Percentiles rank a stretch among this genome's conserved stretches.
phyloP scores from a whole-genome alignment of 805 yeast genomes.

The Danielia oregonensis region DNA sequence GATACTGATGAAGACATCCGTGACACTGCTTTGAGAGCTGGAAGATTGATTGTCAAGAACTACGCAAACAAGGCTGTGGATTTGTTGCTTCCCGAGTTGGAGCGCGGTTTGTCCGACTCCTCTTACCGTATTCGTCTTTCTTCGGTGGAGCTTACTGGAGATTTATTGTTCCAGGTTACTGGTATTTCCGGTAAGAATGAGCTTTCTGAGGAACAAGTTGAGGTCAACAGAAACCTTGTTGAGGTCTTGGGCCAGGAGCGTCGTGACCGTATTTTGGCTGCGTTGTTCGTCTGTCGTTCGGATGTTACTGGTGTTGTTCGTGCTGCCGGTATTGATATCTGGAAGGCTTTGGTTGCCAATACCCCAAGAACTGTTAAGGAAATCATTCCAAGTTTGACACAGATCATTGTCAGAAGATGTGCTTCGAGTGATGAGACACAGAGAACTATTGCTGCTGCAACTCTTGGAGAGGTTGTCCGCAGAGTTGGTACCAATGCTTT shows the following conservation, averaged over 20 bases:
- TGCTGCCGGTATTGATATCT: slow-evolving; percentile 84
- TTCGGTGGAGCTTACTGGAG: slow-evolving; percentile 94
- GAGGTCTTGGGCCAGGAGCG: slow-evolving; percentile 84
- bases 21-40: slow-evolving; percentile 88
- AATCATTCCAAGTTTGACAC: slow-evolving; percentile 78
- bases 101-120: slow-evolving; percentile 77
- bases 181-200: slow-evolving; percentile 82
- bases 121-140: slow-evolving; percentile 86
- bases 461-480: slow-evolving; percentile 91
- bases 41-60: slow-evolving; percentile 84
- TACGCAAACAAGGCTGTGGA: slow-evolving; percentile 93
- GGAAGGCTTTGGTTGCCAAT: slow-evolving; percentile 95
- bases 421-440: slow-evolving; percentile 79
- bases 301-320: slow-evolving; percentile 87
- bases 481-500: slow-evolving; percentile 89
- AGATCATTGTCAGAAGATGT: slow-evolving; percentile 73
- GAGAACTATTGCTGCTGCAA: slow-evolving; percentile 85
- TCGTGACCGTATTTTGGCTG: slow-evolving; percentile 79
- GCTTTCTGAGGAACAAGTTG: slow-evolving; percentile 53
- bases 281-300: slow-evolving; percentile 91
- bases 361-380: slow-evolving; percentile 94
- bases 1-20: slow-evolving; percentile 83
- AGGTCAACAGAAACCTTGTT: slow-evolving; percentile 59
- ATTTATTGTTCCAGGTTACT: slow-evolving; percentile 86
- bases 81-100: slow-evolving; percentile 88